These are phyloP conservation scores for Mycena alexandri DNA, from an alignment of 768 basidiomycete genomes.

Conservation along the genomic window DNA sequence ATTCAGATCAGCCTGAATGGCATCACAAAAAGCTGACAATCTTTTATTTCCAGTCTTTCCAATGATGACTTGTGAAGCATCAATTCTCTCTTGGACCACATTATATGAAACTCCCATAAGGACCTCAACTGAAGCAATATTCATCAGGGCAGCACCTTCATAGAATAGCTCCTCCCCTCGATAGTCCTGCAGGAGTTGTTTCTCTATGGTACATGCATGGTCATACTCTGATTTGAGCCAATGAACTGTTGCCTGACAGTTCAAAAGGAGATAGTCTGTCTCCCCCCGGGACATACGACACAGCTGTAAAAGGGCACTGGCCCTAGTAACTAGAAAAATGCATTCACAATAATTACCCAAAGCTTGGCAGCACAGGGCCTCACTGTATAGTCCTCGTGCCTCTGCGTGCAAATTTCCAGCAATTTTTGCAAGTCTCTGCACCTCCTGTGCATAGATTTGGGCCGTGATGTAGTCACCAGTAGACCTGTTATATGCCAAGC, in stretches of 20 bases:
- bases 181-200: not conserved
- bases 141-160: not conserved
- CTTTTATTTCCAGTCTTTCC: not conserved
- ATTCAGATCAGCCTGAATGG: not conserved
- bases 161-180: not conserved
- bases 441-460: not conserved
- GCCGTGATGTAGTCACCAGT: not conserved
- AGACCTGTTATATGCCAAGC: no score
- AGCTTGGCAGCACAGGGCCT: not conserved
- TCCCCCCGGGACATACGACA: not conserved
- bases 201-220: not conserved
- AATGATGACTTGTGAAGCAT: not conserved
- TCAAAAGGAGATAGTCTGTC: not conserved
- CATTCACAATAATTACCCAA: not conserved
- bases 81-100: not conserved
- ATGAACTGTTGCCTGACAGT: not conserved
- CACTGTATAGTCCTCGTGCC: not conserved
- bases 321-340: not conserved
- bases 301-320: not conserved
- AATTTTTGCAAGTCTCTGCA: not conserved
- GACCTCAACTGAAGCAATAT: not conserved
- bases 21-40: not conserved
- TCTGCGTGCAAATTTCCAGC: not conserved
- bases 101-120: not conserved
- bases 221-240: not conserved